Base-by-base conservation (phyloP, 2,329 filamentous ascomycete genomes). In the Penicillium sp. region DNA sequence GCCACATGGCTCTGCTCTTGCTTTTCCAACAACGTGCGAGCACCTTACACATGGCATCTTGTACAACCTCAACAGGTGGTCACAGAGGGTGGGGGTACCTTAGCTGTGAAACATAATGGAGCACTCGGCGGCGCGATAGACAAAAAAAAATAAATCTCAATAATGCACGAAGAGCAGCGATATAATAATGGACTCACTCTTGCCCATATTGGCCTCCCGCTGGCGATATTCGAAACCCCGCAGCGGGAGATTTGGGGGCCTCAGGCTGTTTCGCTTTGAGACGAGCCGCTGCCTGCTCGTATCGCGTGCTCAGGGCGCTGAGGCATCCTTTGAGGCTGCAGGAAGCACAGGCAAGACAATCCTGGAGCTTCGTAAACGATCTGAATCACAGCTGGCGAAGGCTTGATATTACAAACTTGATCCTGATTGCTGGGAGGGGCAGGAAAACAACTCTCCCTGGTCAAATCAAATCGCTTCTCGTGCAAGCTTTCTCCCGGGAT, bases 381-480 rank as follows among this genome's bases (percentile, higher is more conserved):
- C 23, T 29, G 11, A 35, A 46, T 52, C 29, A 19, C 41, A 38
- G 5, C 21, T 3, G 35, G 50, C 45, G 41, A 46, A 48, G 47
- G 50, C 30, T 49, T 60, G 57, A 49, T 21, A 55, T 60, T 49
- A 50, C 19, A 38, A 50, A 49, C 46, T 44, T 31, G 13, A 48
- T 45, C 8, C 52, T 60, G 58, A 60, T 60, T 60, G 58, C 58
- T 56, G 58, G 52, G 38, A 45, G 35, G 44, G 23, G 6, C 11
- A 52, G 26, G 35, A 48, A 54, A 59, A 54, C 30, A 49, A 47
- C 54, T 48, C 21, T 49, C 15, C 45, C 8, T 44, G 49, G 35
- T 54, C 55, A 38, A 62, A 62, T 60, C 26, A 58, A 51, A 61
- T 58, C 56, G 46, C 46, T 35, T 45, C 52, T 47, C 8, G 9